Conservation (phyloP, 225 moss, liverwort and hornwort species). For the Physcomitrium patens region DNA sequence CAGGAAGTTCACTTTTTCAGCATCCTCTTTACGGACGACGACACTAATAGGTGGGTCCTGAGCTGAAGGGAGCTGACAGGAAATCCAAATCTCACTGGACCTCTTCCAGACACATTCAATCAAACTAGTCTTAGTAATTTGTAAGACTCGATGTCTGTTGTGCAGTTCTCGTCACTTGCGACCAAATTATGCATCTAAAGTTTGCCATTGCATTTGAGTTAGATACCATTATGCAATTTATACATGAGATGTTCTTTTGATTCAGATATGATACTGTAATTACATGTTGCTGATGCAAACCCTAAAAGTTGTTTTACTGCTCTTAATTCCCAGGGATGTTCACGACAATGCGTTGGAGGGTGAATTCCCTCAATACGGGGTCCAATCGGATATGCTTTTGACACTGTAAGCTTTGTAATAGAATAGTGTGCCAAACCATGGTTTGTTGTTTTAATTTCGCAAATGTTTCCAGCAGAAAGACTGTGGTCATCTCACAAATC, state of each 20-base stretch:
- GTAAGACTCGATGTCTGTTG: neutral
- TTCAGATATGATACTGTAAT: too few relatives aligned
- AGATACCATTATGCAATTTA: too few relatives aligned
- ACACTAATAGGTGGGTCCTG: neutral
- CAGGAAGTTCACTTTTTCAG: neutral
- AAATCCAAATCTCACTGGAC: constrained; percentile 1
- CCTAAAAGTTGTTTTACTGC: neutral
- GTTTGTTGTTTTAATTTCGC: neutral
- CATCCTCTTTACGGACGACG: neutral
- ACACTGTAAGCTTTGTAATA: constrained; percentile 16
- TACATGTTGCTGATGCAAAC: neutral
- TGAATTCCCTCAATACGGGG: constrained; percentile 1
- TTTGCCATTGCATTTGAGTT: too few relatives aligned
- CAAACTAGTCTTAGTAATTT: neutral
- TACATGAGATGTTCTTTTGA: too few relatives aligned
- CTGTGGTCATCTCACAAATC: neutral
- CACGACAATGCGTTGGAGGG: constrained; percentile 24
- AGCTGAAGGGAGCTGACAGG: constrained; percentile 25
- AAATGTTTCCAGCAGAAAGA: neutral
- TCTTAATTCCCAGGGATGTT: constrained; percentile 23
- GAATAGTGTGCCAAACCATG: neutral
- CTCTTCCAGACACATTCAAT: constrained; percentile 3
- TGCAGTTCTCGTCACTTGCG: too few relatives aligned
- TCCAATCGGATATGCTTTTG: neutral
- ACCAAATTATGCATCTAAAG: too few relatives aligned